Evolutionary conservation across 2,329 filamentous ascomycete genomes (phyloP), one percentile per base, ranked within the genome.

Genomic region (Penicillium sp.): DNA sequence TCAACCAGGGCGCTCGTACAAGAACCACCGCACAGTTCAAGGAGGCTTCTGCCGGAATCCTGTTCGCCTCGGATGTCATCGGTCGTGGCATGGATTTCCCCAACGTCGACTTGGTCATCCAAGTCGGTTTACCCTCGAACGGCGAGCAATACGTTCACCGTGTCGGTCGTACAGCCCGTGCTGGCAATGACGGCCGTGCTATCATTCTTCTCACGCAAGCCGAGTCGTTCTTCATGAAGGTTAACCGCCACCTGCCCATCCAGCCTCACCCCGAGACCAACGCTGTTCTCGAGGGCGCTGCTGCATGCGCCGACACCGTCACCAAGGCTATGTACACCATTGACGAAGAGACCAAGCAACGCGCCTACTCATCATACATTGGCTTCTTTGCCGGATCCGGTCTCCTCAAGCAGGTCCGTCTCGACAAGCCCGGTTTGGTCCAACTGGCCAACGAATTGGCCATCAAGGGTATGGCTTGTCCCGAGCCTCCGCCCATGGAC

Each of bases 1-100:
- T 96, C 43, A 81, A 77, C 11, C 94, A 98, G 72, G 52, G 36
- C 0, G 78, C 83, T 68, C 87, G 93, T 55, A 93, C 90, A 6
- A 81, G 76, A 56, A 86, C 87, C 39, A 79, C 56, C 70, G 78
- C 18, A 9, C 59, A 68, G 7, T 73, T 73, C 64, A 71, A 71
- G 56, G 66, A 70, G 27, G 69, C 69, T 0, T 67, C 74, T 1
- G 73, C 76, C 16, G 82, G 82, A 27, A 78, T 85, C 54, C 71
- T 84, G 63, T 81, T 85, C 55, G 82, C 82, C 22, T 81, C 79
- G 1, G 75, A 77, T 56, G 75, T 66, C 4, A 78, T 81, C 11
- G 80, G 79, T 10, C 76, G 80, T 53, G 80, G 80, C 31, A 81
- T 82, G 79, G 80, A 82, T 62, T 82, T 82, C 66, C 80, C 80